Conservation (phyloP, 2,329 filamentous ascomycete genomes). For the Blumeriella jaapii region DNA sequence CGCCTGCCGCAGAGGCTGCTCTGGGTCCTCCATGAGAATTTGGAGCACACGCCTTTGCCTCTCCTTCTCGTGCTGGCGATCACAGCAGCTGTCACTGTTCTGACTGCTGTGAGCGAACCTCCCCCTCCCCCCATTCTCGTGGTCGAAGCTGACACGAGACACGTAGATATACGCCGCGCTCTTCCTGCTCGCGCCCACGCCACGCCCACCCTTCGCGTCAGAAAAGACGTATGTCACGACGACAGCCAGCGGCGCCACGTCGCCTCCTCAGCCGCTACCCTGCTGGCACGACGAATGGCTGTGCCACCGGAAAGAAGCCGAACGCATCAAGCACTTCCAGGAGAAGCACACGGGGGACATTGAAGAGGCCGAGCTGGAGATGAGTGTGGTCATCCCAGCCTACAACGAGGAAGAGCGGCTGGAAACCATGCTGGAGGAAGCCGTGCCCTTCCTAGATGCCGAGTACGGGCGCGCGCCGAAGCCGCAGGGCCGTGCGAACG, state of each 20-base stretch:
- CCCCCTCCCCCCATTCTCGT: not conserved
- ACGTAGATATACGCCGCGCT: conserved; percentile 56
- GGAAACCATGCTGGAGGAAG: conserved; percentile 77
- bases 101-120: conserved; percentile 7
- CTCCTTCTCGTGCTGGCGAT: conserved; percentile 8
- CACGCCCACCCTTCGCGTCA: conserved; percentile 58
- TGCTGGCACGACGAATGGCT: conserved; percentile 81
- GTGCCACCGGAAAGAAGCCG: conserved; percentile 43
- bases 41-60: conserved; percentile 6
- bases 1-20: conserved; percentile 10
- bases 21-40: conserved; percentile 5
- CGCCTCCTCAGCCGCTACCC: conserved; percentile 47
- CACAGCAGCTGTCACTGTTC: conserved; percentile 6
- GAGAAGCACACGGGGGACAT: conserved; percentile 42
- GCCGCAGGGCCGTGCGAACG: conserved; percentile 27
- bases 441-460: conserved; percentile 71
- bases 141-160: conserved; percentile 3
- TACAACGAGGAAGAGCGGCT: conserved; percentile 89
- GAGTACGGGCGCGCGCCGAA: conserved; percentile 50
- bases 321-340: conserved; percentile 23
- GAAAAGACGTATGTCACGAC: conserved; percentile 83
- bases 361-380: conserved; percentile 66
- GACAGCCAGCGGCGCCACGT: conserved; percentile 47
- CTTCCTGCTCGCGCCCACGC: conserved; percentile 67
- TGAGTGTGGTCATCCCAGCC: conserved; percentile 87